Percentiles rank a stretch among this genome's conserved stretches.
Conservation (phyloP, 2,329 filamentous ascomycete species). For the Fusarium staphyleae region DNA sequence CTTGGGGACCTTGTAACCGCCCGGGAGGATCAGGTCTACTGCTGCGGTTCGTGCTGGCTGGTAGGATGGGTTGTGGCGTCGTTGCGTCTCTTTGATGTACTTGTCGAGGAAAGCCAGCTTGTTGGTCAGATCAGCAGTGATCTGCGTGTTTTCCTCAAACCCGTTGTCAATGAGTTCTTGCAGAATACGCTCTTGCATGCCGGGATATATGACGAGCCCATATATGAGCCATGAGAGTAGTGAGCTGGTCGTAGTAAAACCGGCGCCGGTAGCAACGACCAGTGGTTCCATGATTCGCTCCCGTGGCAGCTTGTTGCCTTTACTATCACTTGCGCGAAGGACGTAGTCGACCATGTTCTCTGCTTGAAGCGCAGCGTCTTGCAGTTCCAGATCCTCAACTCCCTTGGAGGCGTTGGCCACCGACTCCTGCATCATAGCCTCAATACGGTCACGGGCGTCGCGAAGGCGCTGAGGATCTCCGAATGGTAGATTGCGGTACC, state of each 20-base stretch:
- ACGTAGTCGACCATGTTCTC: constrained; percentile 58
- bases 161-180: constrained; percentile 63
- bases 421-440: constrained; percentile 48
- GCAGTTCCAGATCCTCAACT: constrained; percentile 50
- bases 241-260: constrained; percentile 66
- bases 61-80: constrained; percentile 66
- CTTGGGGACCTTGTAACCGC: constrained; percentile 63
- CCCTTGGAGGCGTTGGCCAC: constrained; percentile 49
- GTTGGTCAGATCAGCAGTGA: constrained; percentile 56
- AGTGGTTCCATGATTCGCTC: constrained; percentile 44
- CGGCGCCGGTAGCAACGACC: constrained; percentile 62
- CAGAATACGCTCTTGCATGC: constrained; percentile 62
- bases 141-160: constrained; percentile 51
- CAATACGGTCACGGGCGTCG: constrained; percentile 44
- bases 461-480: constrained; percentile 59
- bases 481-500: constrained; percentile 65
- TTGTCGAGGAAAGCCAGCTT: constrained; percentile 61
- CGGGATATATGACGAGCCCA: constrained; percentile 59
- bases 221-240: constrained; percentile 67
- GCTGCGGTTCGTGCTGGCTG: constrained; percentile 66
- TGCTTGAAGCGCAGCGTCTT: constrained; percentile 59
- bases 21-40: constrained; percentile 63
- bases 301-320: constrained; percentile 61
- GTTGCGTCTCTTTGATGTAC: constrained; percentile 67
- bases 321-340: constrained; percentile 59